Evolutionary conservation across 1,284 basidiomycete genomes (phyloP).

Genomic region (Anthracocystis setariae): DNA sequence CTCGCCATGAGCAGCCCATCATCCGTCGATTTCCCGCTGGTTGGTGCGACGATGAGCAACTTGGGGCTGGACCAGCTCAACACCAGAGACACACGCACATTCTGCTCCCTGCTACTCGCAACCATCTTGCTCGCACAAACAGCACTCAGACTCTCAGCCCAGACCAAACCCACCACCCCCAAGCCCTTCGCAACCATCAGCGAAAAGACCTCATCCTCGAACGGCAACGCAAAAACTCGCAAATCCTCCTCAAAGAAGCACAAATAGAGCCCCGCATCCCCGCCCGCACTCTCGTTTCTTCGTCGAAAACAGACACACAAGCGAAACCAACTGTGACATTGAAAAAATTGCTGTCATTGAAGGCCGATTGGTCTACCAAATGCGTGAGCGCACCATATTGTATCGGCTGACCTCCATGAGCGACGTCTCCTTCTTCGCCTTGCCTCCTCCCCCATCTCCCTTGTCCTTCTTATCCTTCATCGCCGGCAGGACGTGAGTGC

Average conservation of each 20-base stretch:
- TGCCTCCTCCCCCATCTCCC: slow-evolving; percentile 2
- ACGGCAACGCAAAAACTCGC: slow-evolving; percentile 8
- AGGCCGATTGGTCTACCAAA: slow-evolving; percentile 47
- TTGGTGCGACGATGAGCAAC: not conserved
- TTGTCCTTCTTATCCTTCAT: slow-evolving; percentile 15
- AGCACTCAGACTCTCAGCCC: slow-evolving; percentile 11
- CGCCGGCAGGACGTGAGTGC: slow-evolving; percentile 33
- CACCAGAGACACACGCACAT: slow-evolving; percentile 13
- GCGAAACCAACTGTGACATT: no score
- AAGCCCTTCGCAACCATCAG: not conserved
- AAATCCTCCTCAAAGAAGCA: slow-evolving; percentile 14
- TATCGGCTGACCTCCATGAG: slow-evolving; percentile 65
- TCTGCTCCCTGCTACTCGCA: slow-evolving; percentile 26
- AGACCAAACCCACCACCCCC: no score
- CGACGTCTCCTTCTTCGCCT: slow-evolving; percentile 33
- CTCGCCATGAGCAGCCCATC: slow-evolving; percentile 11
- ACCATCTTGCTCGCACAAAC: slow-evolving; percentile 26
- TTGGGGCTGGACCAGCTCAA: slow-evolving; percentile 9
- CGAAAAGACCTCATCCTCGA: not conserved
- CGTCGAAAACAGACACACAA: no score
- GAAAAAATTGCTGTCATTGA: not conserved
- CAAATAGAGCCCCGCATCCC: slow-evolving; percentile 4
- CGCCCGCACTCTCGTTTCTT: not conserved
- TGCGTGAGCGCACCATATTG: slow-evolving; percentile 61
- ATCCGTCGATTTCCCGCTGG: not conserved